Evolutionary conservation across 495 filamentous ascomycete species (phyloP).

Genomic region (Chaetomium tenue): DNA sequence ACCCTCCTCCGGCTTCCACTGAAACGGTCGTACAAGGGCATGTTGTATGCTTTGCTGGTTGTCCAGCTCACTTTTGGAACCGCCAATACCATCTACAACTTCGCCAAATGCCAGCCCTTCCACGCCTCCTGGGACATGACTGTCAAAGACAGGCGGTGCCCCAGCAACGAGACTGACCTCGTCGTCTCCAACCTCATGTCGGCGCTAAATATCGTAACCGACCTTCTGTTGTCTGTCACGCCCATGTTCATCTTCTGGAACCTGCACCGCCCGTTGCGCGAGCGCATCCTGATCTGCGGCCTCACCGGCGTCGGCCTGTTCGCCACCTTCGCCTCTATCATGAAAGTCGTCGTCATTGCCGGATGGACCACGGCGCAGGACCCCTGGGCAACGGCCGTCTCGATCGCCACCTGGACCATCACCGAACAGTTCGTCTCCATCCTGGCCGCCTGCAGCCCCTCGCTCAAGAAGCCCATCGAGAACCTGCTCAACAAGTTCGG

Average conservation of each 20-base stretch:
- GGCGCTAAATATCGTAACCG: conserved; percentile 26
- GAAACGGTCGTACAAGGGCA: not conserved
- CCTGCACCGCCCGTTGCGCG: conserved; percentile 24
- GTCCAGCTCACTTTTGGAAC: conserved; percentile 19
- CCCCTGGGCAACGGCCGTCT: conserved; percentile 20
- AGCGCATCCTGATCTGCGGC: conserved; percentile 29
- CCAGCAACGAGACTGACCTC: conserved; percentile 7
- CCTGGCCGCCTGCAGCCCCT: conserved; percentile 28
- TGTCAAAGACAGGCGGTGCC: conserved; percentile 5
- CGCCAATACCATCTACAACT: conserved; percentile 21
- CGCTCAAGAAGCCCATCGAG: conserved; percentile 28
- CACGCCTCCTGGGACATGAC: conserved; percentile 25
- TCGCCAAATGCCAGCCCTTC: conserved; percentile 24
- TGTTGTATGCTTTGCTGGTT: conserved; percentile 17
- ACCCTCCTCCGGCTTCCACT: conserved; percentile 25
- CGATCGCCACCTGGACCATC: conserved; percentile 26
- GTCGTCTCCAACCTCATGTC: conserved; percentile 19
- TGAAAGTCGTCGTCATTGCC: conserved; percentile 22
- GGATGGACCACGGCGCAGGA: conserved; percentile 16
- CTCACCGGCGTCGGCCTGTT: conserved; percentile 28
- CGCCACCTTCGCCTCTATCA: conserved; percentile 21
- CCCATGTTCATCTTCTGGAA: conserved; percentile 26
- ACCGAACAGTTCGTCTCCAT: conserved; percentile 27
- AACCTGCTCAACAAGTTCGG: conserved; percentile 19
- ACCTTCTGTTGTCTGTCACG: conserved; percentile 22